A percentile compares a stretch with the other conserved stretches of the same genome.
These are phyloP conservation scores for Penicillium fuscoglaucum DNA, from an alignment of 2,329 filamentous ascomycete species.

Conservation along the genomic window DNA sequence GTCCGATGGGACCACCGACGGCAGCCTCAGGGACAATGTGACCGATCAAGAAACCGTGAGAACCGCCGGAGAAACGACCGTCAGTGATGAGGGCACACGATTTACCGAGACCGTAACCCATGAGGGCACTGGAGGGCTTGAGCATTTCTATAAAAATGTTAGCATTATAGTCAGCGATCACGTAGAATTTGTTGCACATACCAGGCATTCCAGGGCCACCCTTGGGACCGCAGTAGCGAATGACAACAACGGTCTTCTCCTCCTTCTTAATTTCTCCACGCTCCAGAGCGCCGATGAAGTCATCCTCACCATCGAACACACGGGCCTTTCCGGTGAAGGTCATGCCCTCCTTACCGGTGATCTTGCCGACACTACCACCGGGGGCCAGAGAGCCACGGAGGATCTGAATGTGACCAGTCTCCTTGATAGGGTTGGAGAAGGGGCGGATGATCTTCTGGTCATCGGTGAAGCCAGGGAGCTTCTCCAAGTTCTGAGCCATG, in stretches of 20 bases:
- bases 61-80: slow-evolving; percentile 81
- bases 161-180: slow-evolving; percentile 41
- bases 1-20: slow-evolving; percentile 79
- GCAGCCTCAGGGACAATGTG: slow-evolving; percentile 90
- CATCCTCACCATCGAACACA: slow-evolving; percentile 69
- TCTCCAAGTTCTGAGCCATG: slow-evolving; percentile 59
- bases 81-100: slow-evolving; percentile 74
- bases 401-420: slow-evolving; percentile 71
- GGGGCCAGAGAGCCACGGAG: slow-evolving; percentile 68
- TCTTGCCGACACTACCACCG: slow-evolving; percentile 71
- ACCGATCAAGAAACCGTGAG: slow-evolving; percentile 88
- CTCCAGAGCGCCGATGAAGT: slow-evolving; percentile 68
- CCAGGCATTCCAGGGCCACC: slow-evolving; percentile 69
- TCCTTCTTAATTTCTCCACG: slow-evolving; percentile 69
- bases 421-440: slow-evolving; percentile 67
- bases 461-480: slow-evolving; percentile 62
- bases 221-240: slow-evolving; percentile 72
- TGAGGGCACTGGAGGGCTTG: slow-evolving; percentile 70
- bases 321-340: slow-evolving; percentile 68
- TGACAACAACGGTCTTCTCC: slow-evolving; percentile 74
- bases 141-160: slow-evolving; percentile 67
- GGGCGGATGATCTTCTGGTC: slow-evolving; percentile 71
- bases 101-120: slow-evolving; percentile 69
- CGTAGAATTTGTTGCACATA: slow-evolving; percentile 18
- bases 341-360: slow-evolving; percentile 73